phyloP scores from a whole-genome alignment of 192 early-diverging fungal species.

The Anaeromyces robustus region DNA sequence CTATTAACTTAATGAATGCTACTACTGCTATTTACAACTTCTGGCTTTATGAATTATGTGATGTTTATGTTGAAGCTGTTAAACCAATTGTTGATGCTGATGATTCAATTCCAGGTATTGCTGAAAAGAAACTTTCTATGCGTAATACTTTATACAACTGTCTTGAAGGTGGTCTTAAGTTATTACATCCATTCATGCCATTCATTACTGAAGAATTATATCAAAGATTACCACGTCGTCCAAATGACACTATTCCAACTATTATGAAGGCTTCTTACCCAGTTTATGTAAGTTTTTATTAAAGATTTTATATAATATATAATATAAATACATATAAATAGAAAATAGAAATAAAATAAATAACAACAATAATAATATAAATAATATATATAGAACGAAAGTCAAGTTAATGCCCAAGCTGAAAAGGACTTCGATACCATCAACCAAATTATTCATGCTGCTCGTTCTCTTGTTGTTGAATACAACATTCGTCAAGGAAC shows the following conservation, averaged over 20 bases:
- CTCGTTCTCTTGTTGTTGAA: conserved; percentile 58
- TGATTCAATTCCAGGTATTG: conserved; percentile 28
- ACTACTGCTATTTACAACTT: conserved; percentile 78
- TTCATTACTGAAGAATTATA: conserved; percentile 98
- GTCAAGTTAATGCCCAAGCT: conserved; percentile 31
- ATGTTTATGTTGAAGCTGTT: conserved; percentile 84
- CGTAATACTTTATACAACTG: conserved; percentile 89
- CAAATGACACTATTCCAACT: conserved; percentile 37
- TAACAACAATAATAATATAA: too few relatives aligned
- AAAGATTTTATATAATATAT: conserved; percentile 12
- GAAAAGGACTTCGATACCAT: conserved; percentile 68
- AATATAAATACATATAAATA: too few relatives aligned
- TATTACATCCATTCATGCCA: conserved; percentile 97
- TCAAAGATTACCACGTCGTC: conserved; percentile 79
- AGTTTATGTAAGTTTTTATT: conserved; percentile 10
- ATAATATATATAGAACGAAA: neutral
- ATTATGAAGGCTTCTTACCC: conserved; percentile 64
- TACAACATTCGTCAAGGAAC: conserved; percentile 43
- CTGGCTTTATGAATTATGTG: conserved; percentile 94
- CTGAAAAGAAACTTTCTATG: conserved; percentile 29
- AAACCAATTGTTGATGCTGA: conserved; percentile 74
- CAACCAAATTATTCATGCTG: conserved; percentile 55
- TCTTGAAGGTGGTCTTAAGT: conserved; percentile 73
- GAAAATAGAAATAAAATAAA: too few relatives aligned
- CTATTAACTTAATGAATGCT: conserved; percentile 83